Evolutionary conservation across 1,284 basidiomycete genomes (phyloP).

Genomic region (Mycosarcoma maydis): DNA sequence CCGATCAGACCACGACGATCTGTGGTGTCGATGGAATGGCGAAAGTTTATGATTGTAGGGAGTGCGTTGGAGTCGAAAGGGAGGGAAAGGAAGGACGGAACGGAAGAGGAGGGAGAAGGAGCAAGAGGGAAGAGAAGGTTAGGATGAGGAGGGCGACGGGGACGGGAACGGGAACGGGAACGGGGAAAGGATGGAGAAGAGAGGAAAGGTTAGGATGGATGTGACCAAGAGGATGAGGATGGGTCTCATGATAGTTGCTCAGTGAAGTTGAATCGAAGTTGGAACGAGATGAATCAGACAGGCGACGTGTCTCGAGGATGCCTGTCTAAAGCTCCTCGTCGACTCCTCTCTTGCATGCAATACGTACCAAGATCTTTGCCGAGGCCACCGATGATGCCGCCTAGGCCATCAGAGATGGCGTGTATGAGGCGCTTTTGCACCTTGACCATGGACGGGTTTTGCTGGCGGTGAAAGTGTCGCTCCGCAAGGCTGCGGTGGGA

Average conservation of each 20-base stretch:
- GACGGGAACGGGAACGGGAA: too few relatives aligned
- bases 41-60: not conserved
- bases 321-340: not conserved
- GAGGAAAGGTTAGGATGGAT: constrained; percentile 19
- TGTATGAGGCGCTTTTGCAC: constrained; percentile 32
- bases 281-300: too few relatives aligned
- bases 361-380: constrained; percentile 34
- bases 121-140: not conserved
- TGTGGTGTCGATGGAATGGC: not conserved
- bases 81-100: not conserved
- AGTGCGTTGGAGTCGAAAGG: not conserved
- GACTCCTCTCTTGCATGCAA: not conserved
- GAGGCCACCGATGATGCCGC: constrained; percentile 28
- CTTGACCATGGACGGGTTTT: constrained; percentile 30
- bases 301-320: too few relatives aligned
- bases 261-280: too few relatives aligned
- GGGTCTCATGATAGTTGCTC: too few relatives aligned
- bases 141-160: not conserved
- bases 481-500: constrained; percentile 24
- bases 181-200: not conserved
- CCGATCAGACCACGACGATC: constrained; percentile 38
- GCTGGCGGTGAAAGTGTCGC: constrained; percentile 15
- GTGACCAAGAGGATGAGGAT: not conserved
- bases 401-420: constrained; percentile 17
- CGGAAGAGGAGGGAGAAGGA: not conserved